Base-by-base conservation (phyloP, 1,284 basidiomycete species). In the Puccinia brachypodii region DNA sequence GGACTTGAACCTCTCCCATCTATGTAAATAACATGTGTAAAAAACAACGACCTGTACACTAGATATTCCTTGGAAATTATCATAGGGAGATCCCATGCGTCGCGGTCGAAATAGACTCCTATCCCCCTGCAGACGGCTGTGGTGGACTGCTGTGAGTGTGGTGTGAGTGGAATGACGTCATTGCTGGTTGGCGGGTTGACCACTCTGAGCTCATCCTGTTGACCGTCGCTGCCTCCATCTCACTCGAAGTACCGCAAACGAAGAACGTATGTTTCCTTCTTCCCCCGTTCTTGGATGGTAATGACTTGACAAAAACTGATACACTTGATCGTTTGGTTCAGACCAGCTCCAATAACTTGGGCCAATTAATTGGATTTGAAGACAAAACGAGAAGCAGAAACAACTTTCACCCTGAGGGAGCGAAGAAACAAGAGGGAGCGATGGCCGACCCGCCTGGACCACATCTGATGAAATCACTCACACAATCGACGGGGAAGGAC, bases 401-500 rank as follows among this genome's bases (percentile, higher is more conserved):
- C n/a, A n/a, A n/a, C n/a, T n/a, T n/a, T n/a, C n/a, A n/a, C n/a
- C n/a, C n/a, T n/a, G n/a, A n/a, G n/a, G n/a, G n/a, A n/a, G n/a
- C n/a, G n/a, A n/a, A n/a, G n/a, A n/a, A n/a, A n/a, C n/a, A n/a
- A n/a, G n/a, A n/a, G n/a, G n/a, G n/a, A n/a, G n/a, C 40, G 44
- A 69, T 69, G 68, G 14, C 68, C n/a, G n/a, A 38, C n/a, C 36
- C 3, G 6, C 19, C 36, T 42, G 36, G 19, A 22, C 40, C 64
- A 40, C 38, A 40, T 28, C 68, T 40, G 0, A 42, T 44, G 50
- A 72, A 53, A 22, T n/a, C 69, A 53, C 42, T 53, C 1, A 53
- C 69, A 33, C 69, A 72, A 53, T 72, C 69, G 14, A 72, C 69
- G 2, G 69, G 69, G 28, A 72, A 50, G 50, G 53, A 72, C 33